Conservation (phyloP, 306 rosid genomes). For the Prunus kanzakura region DNA sequence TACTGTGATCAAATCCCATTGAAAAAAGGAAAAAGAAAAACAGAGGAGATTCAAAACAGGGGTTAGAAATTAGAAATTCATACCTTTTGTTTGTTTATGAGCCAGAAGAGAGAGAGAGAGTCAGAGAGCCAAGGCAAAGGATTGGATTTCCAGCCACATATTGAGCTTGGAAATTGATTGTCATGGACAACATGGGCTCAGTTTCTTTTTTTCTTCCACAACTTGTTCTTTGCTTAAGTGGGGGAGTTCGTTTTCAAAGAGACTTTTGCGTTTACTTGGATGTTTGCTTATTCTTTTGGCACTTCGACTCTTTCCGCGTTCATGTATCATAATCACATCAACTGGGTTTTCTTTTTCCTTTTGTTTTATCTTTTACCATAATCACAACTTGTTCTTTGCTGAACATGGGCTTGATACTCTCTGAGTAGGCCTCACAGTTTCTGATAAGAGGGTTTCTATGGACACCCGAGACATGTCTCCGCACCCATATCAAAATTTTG, state of each 20-base stretch:
- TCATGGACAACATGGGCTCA: background rate
- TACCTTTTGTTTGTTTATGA: too few relatives aligned
- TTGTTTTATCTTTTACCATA: background rate
- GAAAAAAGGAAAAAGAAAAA: conserved; percentile 3
- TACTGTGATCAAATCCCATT: conserved; percentile 23
- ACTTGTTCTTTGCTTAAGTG: background rate
- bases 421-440: too few relatives aligned
- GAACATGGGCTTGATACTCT: too few relatives aligned
- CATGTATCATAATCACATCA: background rate
- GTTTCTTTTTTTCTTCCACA: background rate
- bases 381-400: too few relatives aligned
- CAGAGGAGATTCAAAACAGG: conserved; percentile 4
- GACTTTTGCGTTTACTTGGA: conserved; percentile 20
- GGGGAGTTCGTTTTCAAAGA: conserved; percentile 9
- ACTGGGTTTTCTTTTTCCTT: background rate
- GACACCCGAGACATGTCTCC: too few relatives aligned
- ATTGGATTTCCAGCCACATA: background rate
- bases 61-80: background rate
- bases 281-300: background rate
- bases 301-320: background rate
- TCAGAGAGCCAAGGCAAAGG: background rate
- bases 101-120: background rate
- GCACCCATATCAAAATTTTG: too few relatives aligned
- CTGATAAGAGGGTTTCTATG: too few relatives aligned
- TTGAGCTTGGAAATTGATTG: background rate